phyloP scores from a whole-genome alignment of 176 grass and related monocot species.

The Aegilops longissima region DNA sequence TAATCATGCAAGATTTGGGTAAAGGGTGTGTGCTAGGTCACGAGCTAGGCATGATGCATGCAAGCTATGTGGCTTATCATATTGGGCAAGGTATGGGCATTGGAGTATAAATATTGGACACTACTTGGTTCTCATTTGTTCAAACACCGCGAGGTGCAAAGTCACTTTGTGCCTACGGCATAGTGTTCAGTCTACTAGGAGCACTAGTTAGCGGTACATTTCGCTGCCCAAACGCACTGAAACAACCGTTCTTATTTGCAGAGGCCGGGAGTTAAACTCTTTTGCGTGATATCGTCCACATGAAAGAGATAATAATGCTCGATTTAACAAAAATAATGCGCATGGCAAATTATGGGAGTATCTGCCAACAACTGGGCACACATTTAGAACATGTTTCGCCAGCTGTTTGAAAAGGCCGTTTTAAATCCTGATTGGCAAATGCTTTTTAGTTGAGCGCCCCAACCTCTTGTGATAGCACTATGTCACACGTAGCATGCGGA shows the following conservation, averaged over 20 bases:
- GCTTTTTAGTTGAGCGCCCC: background rate
- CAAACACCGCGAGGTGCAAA: background rate
- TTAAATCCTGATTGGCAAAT: no score
- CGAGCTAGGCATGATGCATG: slow-evolving; percentile 17
- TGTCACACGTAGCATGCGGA: background rate
- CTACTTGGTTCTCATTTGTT: background rate
- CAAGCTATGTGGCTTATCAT: slow-evolving; percentile 4
- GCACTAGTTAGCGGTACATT: background rate
- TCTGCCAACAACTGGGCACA: no score
- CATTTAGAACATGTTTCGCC: no score
- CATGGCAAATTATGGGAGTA: no score
- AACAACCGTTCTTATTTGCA: background rate
- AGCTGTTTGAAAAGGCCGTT: no score
- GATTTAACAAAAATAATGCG: no score
- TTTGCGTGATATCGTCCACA: no score
- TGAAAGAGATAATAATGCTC: no score
- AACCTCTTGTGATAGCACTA: background rate
- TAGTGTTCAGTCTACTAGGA: background rate
- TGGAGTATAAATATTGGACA: background rate
- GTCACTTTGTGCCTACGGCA: background rate
- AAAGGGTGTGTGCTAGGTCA: slow-evolving; percentile 18
- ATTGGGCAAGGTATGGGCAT: slow-evolving; percentile 7
- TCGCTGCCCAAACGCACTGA: background rate
- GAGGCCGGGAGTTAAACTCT: no score
- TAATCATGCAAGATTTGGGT: background rate